These are phyloP conservation scores for Colletotrichum sp. DNA, from an alignment of 2,329 filamentous ascomycete genomes.

Conservation along the genomic window DNA sequence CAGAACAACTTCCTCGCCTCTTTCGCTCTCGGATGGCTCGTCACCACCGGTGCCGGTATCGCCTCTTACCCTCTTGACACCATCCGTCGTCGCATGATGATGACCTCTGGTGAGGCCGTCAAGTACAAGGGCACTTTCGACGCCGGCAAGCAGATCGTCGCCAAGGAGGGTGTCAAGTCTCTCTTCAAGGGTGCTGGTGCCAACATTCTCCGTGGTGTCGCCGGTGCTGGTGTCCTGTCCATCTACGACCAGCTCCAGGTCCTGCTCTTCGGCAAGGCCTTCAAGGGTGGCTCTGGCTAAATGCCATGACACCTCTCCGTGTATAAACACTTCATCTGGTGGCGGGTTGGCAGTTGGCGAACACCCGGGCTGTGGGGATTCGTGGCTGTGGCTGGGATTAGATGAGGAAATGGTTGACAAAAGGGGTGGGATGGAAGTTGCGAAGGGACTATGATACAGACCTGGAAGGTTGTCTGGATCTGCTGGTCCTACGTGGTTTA, in stretches of 20 bases:
- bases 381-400: constrained; percentile 24
- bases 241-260: constrained; percentile 99
- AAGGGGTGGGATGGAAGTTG: constrained; percentile 53
- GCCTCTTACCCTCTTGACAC: constrained; percentile 99
- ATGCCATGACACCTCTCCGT: constrained; percentile 38
- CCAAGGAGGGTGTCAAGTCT: constrained; percentile 96
- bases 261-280: constrained; percentile 99
- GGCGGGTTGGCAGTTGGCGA: constrained; percentile 34
- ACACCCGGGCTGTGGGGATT: constrained; percentile 38
- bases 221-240: constrained; percentile 99
- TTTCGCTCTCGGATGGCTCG: constrained; percentile 97
- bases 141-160: constrained; percentile 94
- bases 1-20: constrained; percentile 99
- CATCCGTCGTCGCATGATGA: constrained; percentile 99
- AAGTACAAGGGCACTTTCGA: constrained; percentile 99
- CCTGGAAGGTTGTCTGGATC: constrained; percentile 33
- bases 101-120: constrained; percentile 97
- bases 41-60: constrained; percentile 99
- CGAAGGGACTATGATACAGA: constrained; percentile 48
- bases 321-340: constrained; percentile 44
- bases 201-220: constrained; percentile 99
- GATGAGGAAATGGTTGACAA: constrained; percentile 42
- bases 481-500: constrained; percentile 49
- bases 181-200: constrained; percentile 99
- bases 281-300: constrained; percentile 72